These are phyloP conservation scores for Extremus antarcticus DNA, from an alignment of 495 filamentous ascomycete species.

Conservation along the genomic window DNA sequence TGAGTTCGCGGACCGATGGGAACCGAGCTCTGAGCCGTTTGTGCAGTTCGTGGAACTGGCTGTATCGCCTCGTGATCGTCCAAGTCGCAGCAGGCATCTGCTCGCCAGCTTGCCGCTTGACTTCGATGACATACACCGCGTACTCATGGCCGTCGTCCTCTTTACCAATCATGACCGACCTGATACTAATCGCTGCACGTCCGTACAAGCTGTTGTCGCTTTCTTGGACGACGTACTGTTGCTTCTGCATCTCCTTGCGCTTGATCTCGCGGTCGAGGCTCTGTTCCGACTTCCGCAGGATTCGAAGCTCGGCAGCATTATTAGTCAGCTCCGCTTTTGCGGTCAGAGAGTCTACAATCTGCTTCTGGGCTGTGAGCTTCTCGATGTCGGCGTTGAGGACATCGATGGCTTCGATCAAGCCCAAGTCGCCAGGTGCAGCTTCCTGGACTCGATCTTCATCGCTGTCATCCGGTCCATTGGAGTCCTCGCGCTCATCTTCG, in stretches of 20 bases:
- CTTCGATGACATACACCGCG: constrained; percentile 86
- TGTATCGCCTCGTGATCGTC: constrained; percentile 51
- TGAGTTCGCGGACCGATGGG: constrained; percentile 73
- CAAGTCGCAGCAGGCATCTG: constrained; percentile 37
- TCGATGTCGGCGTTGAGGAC: constrained; percentile 79
- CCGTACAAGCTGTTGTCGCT: constrained; percentile 97
- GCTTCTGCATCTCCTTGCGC: constrained; percentile 87
- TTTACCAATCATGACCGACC: constrained; percentile 78
- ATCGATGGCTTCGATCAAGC: constrained; percentile 83
- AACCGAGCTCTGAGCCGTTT: constrained; percentile 76
- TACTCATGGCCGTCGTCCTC: constrained; percentile 91
- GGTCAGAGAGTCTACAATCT: constrained; percentile 80
- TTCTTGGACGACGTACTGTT: constrained; percentile 95
- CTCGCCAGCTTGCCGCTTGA: constrained; percentile 73
- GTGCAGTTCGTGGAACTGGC: constrained; percentile 92
- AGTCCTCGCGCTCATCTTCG: constrained; percentile 74
- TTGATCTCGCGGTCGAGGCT: constrained; percentile 86
- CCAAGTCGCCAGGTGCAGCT: constrained; percentile 90
- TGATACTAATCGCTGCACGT: constrained; percentile 77
- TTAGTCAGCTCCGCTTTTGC: constrained; percentile 95
- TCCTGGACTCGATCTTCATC: constrained; percentile 80
- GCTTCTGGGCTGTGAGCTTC: constrained; percentile 74
- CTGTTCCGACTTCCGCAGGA: constrained; percentile 84
- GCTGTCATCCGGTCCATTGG: constrained; percentile 35
- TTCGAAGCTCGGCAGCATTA: constrained; percentile 84